A percentile compares a stretch with the other conserved stretches of the same genome.
Evolutionary conservation across 352 stramenopile genomes (phyloP).

Genomic region (Phytophthora megakarya): DNA sequence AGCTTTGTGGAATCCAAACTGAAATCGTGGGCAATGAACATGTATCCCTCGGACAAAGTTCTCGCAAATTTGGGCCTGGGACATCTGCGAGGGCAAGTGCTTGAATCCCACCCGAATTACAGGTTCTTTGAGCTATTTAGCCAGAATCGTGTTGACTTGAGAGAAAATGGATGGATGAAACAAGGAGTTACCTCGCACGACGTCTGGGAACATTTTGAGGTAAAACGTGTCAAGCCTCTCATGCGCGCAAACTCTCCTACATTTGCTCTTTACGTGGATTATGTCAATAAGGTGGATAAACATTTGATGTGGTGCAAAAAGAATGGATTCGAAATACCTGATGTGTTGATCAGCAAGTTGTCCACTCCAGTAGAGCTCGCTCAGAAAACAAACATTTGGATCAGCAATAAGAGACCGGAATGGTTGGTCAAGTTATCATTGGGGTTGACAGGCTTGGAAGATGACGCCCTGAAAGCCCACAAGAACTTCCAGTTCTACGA

Average conservation of each 20-base stretch:
- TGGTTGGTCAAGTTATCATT: constrained; percentile 17
- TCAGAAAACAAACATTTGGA: constrained; percentile 17
- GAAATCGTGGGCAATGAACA: constrained; percentile 8
- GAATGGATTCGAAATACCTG: background rate
- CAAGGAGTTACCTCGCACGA: background rate
- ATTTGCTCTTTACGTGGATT: constrained; percentile 5
- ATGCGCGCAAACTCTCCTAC: background rate
- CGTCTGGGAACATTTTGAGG: constrained; percentile 4
- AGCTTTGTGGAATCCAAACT: constrained; percentile 12
- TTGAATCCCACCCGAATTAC: constrained; percentile 8
- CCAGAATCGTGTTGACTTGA: background rate
- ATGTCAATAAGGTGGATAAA: constrained; percentile 21
- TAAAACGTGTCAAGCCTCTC: background rate
- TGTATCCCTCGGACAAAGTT: background rate
- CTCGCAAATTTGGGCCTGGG: constrained; percentile 1
- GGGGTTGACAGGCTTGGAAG: constrained; percentile 12
- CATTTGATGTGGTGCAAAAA: constrained; percentile 6
- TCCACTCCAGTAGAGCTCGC: background rate
- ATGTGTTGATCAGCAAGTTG: constrained; percentile 2
- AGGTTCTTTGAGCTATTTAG: constrained; percentile 1
- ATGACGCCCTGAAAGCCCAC: constrained; percentile 11
- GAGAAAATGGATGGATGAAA: constrained; percentile 13
- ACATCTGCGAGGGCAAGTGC: background rate
- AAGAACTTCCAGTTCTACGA: too few relatives aligned
- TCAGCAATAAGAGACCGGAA: constrained; percentile 3